A percentile compares a stretch with the other conserved stretches of the same genome.
These are phyloP conservation scores for Pestalotiopsis sp. DNA, from an alignment of 2,329 filamentous ascomycete species.

Conservation along the genomic window DNA sequence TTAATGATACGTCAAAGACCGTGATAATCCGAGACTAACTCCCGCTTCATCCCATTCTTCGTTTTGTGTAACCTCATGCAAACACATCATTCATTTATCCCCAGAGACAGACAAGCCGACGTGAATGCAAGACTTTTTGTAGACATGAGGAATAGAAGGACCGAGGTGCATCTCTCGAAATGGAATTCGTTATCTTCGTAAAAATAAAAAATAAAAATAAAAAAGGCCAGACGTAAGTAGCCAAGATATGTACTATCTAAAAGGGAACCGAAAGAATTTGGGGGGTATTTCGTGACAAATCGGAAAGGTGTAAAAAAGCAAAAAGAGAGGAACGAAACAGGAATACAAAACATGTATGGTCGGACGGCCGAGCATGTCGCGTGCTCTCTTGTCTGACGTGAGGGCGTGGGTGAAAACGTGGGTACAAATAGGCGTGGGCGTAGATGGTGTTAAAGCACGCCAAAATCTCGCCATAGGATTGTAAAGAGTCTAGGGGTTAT, in stretches of 20 bases:
- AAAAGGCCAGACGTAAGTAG: not conserved
- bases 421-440: not conserved
- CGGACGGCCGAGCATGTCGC: not conserved
- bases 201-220: no score
- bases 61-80: constrained; percentile 4
- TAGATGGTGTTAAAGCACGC: constrained; percentile 13
- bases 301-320: not conserved
- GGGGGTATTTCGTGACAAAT: constrained; percentile 15
- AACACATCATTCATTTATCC: not conserved
- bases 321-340: not conserved
- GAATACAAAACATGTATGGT: not conserved
- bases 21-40: not conserved
- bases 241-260: not conserved
- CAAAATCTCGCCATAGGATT: constrained; percentile 9
- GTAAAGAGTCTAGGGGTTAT: constrained; percentile 4
- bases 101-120: not conserved
- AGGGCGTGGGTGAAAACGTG: not conserved
- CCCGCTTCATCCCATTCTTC: not conserved
- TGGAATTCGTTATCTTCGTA: not conserved
- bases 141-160: not conserved
- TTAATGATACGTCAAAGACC: not conserved
- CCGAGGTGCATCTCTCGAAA: not conserved
- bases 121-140: not conserved
- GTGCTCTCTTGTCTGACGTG: not conserved
- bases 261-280: not conserved